Evolutionary conservation across 2,329 filamentous ascomycete species (phyloP).

Genomic region (Xylariaceae sp.): DNA sequence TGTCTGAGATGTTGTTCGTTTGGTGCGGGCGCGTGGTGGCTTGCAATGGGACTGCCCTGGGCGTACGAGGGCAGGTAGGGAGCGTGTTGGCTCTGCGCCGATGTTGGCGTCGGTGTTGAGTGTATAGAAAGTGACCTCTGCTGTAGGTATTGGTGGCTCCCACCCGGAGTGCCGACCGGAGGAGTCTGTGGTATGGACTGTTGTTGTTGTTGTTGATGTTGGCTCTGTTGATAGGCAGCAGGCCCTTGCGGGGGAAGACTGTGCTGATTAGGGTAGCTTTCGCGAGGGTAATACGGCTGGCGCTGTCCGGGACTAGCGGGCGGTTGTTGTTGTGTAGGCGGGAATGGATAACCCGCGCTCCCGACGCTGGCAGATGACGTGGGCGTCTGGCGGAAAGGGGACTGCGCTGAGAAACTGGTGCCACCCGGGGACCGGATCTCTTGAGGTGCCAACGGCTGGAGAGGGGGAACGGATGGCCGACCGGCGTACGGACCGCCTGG

Average conservation of each 20-base stretch:
- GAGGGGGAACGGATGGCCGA: constrained; percentile 31
- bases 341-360: constrained; percentile 47
- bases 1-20: constrained; percentile 35
- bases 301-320: constrained; percentile 24
- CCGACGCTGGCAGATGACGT: constrained; percentile 39
- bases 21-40: constrained; percentile 37
- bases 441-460: constrained; percentile 41
- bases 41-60: constrained; percentile 48
- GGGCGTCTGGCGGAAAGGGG: constrained; percentile 46
- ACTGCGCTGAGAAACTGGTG: constrained; percentile 38
- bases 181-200: constrained; percentile 44
- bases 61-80: constrained; percentile 44
- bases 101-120: constrained; percentile 57
- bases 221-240: constrained; percentile 38
- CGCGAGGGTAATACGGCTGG: constrained; percentile 42
- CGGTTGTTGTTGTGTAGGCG: constrained; percentile 34
- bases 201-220: constrained; percentile 17
- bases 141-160: constrained; percentile 33
- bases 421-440: constrained; percentile 48
- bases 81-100: constrained; percentile 52
- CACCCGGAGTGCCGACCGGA: constrained; percentile 40
- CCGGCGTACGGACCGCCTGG: constrained; percentile 36
- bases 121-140: constrained; percentile 53
- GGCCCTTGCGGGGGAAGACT: constrained; percentile 26
- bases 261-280: constrained; percentile 41